A percentile compares a stretch with the other conserved stretches of the same genome.
These are phyloP conservation scores for Solanum chilense DNA, from an alignment of 257 asterid species.

Conservation along the genomic window DNA sequence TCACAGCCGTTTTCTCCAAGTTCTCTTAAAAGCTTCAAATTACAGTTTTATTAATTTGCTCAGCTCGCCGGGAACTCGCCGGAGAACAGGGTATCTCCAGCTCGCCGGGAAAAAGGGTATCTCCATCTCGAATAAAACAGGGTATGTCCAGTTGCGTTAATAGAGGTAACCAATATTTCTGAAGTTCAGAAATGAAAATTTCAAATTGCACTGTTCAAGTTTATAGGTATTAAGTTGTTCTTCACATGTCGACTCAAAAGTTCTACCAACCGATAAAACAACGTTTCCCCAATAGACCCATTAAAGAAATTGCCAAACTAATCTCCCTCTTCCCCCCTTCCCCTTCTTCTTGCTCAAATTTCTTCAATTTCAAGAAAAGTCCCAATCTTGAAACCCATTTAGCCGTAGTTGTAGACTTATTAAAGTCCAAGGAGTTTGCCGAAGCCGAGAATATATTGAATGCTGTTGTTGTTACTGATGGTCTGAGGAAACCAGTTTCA, in stretches of 20 bases:
- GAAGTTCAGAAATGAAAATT: too few relatives aligned
- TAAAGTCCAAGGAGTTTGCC: constrained; percentile 30
- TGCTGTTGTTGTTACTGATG: constrained; percentile 35
- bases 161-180: background rate
- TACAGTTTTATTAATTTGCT: too few relatives aligned
- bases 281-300: background rate
- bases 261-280: constrained; percentile 29
- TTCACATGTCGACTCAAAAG: constrained; percentile 35
- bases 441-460: constrained; percentile 47
- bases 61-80: too few relatives aligned
- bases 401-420: constrained; percentile 17
- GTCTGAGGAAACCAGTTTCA: constrained; percentile 24
- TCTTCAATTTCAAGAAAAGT: constrained; percentile 39
- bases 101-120: too few relatives aligned
- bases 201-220: background rate
- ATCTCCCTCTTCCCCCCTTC: background rate
- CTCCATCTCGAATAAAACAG: too few relatives aligned
- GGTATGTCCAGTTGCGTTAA: background rate
- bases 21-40: background rate
- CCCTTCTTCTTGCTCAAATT: constrained; percentile 49
- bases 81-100: too few relatives aligned
- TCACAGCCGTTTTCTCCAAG: background rate
- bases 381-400: constrained; percentile 50
- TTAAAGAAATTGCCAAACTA: background rate
- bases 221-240: background rate